Evolutionary conservation across 73 alveolate genomes (phyloP), one percentile per base, ranked within the genome.

Genomic region (Tetrahymena malaccensis): DNA sequence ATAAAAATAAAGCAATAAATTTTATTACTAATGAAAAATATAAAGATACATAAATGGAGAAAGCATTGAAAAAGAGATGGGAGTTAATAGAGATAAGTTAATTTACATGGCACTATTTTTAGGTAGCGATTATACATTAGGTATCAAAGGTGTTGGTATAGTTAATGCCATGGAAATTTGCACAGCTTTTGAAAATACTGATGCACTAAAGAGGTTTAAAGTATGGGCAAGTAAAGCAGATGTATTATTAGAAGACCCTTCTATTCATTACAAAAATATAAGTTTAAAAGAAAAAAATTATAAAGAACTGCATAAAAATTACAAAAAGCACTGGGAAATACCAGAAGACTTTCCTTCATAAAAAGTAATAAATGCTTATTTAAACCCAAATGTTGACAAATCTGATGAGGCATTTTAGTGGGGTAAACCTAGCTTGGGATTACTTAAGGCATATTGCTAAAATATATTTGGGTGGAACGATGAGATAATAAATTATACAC

Each of bases 121-220:
- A 94, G 99, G 99, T 7, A 89, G 97, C 17, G 99, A 98, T 95
- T 98, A 98, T 94, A 97, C 98, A 6, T 6, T 96, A 85, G 99
- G 99, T 22, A 98, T 98, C 35, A 96, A 94, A 84, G 99, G 99
- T 15, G 97, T 98, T 10, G 99, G 98, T 13, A 96, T 98, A 7
- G 99, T 98, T 5, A 98, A 98, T 94, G 98, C 99, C 27, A 97
- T 96, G 95, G 99, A 98, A 94, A 95, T 96, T 31, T 96, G 97
- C 15, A 96, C 97, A 58, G 96, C 96, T 10, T 97, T 97, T 93
- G 96, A 94, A 17, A 89, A 55, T 89, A n/a, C 85, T 16, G 98
- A 96, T 8, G 97, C 97, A 10, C 93, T 96, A 13, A 43, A 94
- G 70, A 55, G 96, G 50, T 96, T 97, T 84, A 57, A 93, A 85